These are phyloP conservation scores for Kazachstania bromeliacearum DNA, from an alignment of 805 yeast genomes.

Conservation along the genomic window DNA sequence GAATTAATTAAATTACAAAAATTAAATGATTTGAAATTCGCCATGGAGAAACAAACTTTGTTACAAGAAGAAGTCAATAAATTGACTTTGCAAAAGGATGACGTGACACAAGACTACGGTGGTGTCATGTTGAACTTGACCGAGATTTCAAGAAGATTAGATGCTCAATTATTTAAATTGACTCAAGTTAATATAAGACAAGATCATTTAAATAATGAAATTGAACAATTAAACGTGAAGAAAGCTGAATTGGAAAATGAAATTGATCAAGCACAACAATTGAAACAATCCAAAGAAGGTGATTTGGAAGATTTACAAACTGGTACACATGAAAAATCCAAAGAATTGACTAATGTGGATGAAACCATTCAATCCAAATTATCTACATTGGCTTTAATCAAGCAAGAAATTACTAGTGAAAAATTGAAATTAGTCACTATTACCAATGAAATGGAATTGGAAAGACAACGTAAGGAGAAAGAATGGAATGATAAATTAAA, in stretches of 20 bases:
- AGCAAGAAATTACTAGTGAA: conserved; percentile 25
- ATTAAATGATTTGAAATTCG: conserved; percentile 18
- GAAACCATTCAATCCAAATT: conserved; percentile 15
- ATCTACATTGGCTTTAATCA: conserved; percentile 17
- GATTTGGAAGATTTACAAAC: conserved; percentile 16
- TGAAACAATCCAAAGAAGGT: conserved; percentile 15
- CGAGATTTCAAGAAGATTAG: conserved; percentile 19
- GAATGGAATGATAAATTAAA: conserved; percentile 20
- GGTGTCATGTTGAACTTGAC: conserved; percentile 16
- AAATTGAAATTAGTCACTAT: conserved; percentile 18
- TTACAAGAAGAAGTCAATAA: conserved; percentile 24
- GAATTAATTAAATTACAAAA: conserved; percentile 20
- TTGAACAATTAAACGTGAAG: conserved; percentile 11
- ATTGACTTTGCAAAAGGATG: conserved; percentile 14
- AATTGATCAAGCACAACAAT: conserved; percentile 11
- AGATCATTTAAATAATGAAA: conserved; percentile 14
- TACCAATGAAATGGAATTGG: conserved; percentile 23
- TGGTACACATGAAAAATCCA: conserved; percentile 20
- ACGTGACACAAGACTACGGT: conserved; percentile 14
- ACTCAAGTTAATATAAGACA: conserved; percentile 15
- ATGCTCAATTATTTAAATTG: conserved; percentile 22
- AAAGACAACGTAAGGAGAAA: conserved; percentile 20
- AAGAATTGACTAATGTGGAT: conserved; percentile 19
- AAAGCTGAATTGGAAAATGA: conserved; percentile 14
- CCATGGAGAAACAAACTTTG: conserved; percentile 13